Conservation (phyloP, 1,284 basidiomycete species). For the Tilletia walkeri region DNA sequence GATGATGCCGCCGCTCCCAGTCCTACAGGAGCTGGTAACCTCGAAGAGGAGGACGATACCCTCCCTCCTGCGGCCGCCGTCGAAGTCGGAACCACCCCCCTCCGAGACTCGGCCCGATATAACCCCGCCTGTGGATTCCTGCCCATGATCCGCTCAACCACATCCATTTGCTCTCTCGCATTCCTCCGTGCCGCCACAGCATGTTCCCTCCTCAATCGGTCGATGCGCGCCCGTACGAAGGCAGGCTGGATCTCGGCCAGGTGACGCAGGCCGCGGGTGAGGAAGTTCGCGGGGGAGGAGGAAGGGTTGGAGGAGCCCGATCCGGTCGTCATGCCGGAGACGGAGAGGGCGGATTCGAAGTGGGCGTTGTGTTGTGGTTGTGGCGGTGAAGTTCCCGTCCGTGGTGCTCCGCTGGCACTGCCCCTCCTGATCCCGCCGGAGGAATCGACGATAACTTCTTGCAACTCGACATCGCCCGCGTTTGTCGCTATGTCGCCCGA, state of each 20-base stretch:
- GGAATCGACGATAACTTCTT: slow-evolving; percentile 8
- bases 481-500: not conserved
- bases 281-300: slow-evolving; percentile 29
- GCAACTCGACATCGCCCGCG: not conserved
- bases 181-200: slow-evolving; percentile 42
- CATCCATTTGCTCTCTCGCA: slow-evolving; percentile 38
- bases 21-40: not conserved
- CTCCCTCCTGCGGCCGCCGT: not conserved
- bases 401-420: not conserved
- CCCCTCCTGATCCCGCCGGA: not conserved
- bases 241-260: slow-evolving; percentile 40
- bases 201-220: slow-evolving; percentile 42
- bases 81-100: not conserved
- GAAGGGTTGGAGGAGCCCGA: slow-evolving; percentile 17
- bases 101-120: not conserved
- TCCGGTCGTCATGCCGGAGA: slow-evolving; percentile 6
- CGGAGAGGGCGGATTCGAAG: slow-evolving; percentile 1
- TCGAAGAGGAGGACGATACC: not conserved
- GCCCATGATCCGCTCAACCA: slow-evolving; percentile 14
- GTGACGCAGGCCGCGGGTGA: slow-evolving; percentile 22
- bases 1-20: not conserved
- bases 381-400: not conserved
- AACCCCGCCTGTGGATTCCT: slow-evolving; percentile 11
- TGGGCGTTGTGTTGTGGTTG: not conserved
- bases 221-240: slow-evolving; percentile 44